Evolutionary conservation across 768 basidiomycete species (phyloP), one percentile per base, ranked within the genome.

Genomic region (Phylloporus arenicola): DNA sequence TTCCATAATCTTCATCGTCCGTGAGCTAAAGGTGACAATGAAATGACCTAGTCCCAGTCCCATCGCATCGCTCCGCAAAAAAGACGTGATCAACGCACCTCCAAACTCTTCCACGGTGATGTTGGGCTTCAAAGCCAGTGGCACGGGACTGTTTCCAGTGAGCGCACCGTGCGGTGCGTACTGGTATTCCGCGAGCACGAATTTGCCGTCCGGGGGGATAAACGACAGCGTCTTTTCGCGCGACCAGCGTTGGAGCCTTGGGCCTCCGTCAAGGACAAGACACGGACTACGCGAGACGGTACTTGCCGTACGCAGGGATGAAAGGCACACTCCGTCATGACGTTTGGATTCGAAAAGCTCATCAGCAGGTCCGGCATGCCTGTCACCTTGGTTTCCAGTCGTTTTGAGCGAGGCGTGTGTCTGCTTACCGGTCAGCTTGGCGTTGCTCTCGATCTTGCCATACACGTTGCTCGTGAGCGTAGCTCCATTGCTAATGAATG

Each of bases 191-290:
- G 86, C 79, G 17, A 96, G 74, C 8, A 78, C 78, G 69, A 96
- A 97, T 45, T 79, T 79, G 3, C 94, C 93, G 59, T 97, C 94
- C 5, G 94, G 94, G 6, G 94, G 94, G 19, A 97, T 81, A 64
- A 97, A 97, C 2, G 94, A 95, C 37, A 97, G 70, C 1, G 76
- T 68, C 59, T 81, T 85, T 61, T 89, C 84, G 34, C 83, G 80
- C 20, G 76, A 72, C 87, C 91, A 96, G 49, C 84, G 82, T 60
- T 81, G 84, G 22, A 94, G 72, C 33, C 92, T 94, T 57, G 24
- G 8, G 30, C 29, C 40, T 45, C 48, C 24, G 53, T 55, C 48
- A 57, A 30, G 35, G 10, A 56, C 30, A 37, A 40, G 27, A 17
- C 24, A 40, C 17, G 20, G 46, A 35, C 41, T 35, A 38, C 47